Base-by-base conservation (phyloP, 139 green algal genomes). In the Chlorella ohadii region DNA sequence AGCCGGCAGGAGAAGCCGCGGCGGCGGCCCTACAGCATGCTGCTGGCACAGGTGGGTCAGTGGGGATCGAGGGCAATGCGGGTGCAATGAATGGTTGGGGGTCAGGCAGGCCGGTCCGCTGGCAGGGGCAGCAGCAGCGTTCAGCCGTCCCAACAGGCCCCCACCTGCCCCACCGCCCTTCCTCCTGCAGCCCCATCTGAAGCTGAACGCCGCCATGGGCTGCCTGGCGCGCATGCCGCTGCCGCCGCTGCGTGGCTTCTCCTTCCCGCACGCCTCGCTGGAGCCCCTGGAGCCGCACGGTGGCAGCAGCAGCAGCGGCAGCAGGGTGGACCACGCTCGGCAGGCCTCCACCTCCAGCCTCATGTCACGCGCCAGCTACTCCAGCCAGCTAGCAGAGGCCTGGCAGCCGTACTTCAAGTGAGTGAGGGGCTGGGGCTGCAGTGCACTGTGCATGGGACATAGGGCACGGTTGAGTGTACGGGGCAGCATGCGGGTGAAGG, bases 211-310 rank as follows among this genome's bases (percentile, higher is more conserved):
- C 34, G 82, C 90, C 2, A 80, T 93, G 25, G 90, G 90, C 25
- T 93, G 89, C 79, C 84, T 93, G 67, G 89, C 83, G 1, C 82
- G 90, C 63, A 89, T 93, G 70, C 90, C 90, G 41, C 83, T 93
- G 66, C 90, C 90, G 3, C 36, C 81, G 16, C 47, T 86, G 38
- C 65, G 68, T 31, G 33, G 41, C 34, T 81, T 63, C 61, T 73
- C 51, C 67, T 64, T 80, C 65, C 73, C 44, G 7, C 23, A 59
- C 23, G 59, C 51, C 51, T 72, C 61, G 33, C 25, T 57, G 68
- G 59, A 84, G 19, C 70, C 44, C 13, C 56, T 77, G 67, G 66
- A 77, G 28, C 20, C 64, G 9, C 36, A 72, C 4, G 39, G 25
- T 27, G 41, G 70, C 27, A 27, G 22, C 39, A 34, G 64, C 31